These are phyloP conservation scores for Fusarium sp. DNA, from an alignment of 2,329 filamentous ascomycete genomes.

Conservation along the genomic window DNA sequence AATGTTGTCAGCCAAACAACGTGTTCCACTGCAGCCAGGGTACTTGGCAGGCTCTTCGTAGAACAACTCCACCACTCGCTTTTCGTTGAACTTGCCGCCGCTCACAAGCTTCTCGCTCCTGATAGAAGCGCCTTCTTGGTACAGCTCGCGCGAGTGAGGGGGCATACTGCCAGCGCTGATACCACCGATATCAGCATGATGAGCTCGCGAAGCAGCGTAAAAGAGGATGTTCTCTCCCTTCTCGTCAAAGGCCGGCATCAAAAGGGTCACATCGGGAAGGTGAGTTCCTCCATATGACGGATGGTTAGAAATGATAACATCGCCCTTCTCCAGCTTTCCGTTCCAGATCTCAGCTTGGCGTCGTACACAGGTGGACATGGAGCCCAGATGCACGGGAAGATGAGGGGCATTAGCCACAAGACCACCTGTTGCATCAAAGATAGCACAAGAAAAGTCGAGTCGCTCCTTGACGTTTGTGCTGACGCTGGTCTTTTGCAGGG, in stretches of 20 bases:
- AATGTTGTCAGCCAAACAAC: constrained; percentile 83
- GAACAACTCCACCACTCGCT: constrained; percentile 78
- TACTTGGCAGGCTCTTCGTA: constrained; percentile 80
- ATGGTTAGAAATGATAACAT: constrained; percentile 87
- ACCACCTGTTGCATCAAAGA: constrained; percentile 81
- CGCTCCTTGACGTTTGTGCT: constrained; percentile 86
- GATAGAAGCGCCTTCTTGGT: constrained; percentile 72
- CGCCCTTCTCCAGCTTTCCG: constrained; percentile 79
- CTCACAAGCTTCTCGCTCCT: constrained; percentile 78
- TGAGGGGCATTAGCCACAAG: constrained; percentile 85
- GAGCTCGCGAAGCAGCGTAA: constrained; percentile 82
- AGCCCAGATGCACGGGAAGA: constrained; percentile 82
- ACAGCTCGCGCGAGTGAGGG: constrained; percentile 74
- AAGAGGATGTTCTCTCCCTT: constrained; percentile 78
- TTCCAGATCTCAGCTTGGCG: constrained; percentile 85
- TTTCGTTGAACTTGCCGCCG: constrained; percentile 81
- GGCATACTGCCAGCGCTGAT: constrained; percentile 87
- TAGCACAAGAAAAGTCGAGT: constrained; percentile 83
- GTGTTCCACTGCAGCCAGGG: constrained; percentile 80
- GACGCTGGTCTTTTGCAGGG: constrained; percentile 83
- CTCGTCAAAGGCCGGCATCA: constrained; percentile 80
- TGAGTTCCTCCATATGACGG: constrained; percentile 87
- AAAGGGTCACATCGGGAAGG: constrained; percentile 83
- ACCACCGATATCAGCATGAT: constrained; percentile 88
- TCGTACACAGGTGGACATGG: constrained; percentile 84